Percentiles rank a stretch among this genome's conserved stretches.
phyloP scores from a whole-genome alignment of 2,329 filamentous ascomycete genomes.

The Talaromyces islandicus region DNA sequence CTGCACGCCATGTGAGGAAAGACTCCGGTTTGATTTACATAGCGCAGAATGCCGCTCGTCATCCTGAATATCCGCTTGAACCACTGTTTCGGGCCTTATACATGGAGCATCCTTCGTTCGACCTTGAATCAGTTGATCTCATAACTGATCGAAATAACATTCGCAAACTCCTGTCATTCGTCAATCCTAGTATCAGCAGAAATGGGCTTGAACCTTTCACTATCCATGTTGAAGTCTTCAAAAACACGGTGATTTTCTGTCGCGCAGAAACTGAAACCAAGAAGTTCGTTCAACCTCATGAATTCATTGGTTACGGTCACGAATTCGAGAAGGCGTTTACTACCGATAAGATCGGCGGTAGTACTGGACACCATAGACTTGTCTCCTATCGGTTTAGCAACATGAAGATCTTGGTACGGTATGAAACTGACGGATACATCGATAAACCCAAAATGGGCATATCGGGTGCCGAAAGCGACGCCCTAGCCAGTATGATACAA shows the following conservation, averaged over 20 bases:
- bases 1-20: conserved; percentile 20
- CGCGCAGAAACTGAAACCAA: conserved; percentile 26
- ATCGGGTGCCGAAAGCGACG: background rate
- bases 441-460: conserved; percentile 8
- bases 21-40: conserved; percentile 37
- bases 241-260: conserved; percentile 35
- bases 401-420: conserved; percentile 37
- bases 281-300: conserved; percentile 24
- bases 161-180: conserved; percentile 44
- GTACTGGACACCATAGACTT: conserved; percentile 43
- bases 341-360: conserved; percentile 23
- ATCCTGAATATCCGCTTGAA: conserved; percentile 41
- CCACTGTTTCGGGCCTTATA: conserved; percentile 43
- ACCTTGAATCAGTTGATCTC: conserved; percentile 37
- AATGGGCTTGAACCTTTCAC: conserved; percentile 31
- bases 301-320: conserved; percentile 40
- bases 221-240: conserved; percentile 37
- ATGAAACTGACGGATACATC: conserved; percentile 42
- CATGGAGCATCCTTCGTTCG: conserved; percentile 27
- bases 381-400: conserved; percentile 40
- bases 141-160: conserved; percentile 46
- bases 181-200: conserved; percentile 24
- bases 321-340: conserved; percentile 44
- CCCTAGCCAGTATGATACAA: conserved; percentile 19
- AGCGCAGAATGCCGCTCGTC: conserved; percentile 41